Evolutionary conservation across 2,329 filamentous ascomycete genomes (phyloP), one percentile per base, ranked within the genome.

Genomic region (Drechslerella stenobrocha): DNA sequence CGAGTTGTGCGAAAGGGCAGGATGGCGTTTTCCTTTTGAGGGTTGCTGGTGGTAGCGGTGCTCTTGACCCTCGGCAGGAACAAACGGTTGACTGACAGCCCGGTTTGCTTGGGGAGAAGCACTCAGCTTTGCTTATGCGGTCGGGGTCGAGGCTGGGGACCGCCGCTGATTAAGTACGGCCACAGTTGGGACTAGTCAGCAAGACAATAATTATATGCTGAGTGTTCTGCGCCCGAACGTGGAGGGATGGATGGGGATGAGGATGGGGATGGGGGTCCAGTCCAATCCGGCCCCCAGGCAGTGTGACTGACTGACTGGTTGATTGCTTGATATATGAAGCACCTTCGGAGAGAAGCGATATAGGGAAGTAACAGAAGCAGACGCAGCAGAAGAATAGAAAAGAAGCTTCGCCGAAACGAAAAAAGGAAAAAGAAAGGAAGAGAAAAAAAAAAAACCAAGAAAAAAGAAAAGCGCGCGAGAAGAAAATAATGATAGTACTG

Each of bases 71-170:
- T 63, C 53, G 47, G 61, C 61, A 55, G 53, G 53, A 66, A 59
- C 52, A 45, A 66, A 56, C 61, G 52, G 61, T 66, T 66, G 60
- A 46, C 34, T 66, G 61, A 66, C 61, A 66, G 60, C 44, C 26
- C 35, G 59, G 44, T 42, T 63, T 48, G 45, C 45, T 48, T 45
- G 52, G 35, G 42, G 48, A 28, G 32, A 61, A 45, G 46, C 42
- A 30, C 32, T 48, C 47, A 22, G 22, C n/a, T 18, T 44, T 56
- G 52, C 47, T 52, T 60, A 37, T 60, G 56, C 56, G 57, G 57
- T 53, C 57, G 40, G n/a, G 51, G 15, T 40, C 40, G 45, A 42
- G 22, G 56, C 52, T 65, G 52, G 60, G 53, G 58, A 53, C 52
- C 34, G 61, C 42, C 52, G 48, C 52, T 66, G 53, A 46, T 57